phyloP scores from a whole-genome alignment of 2,329 filamentous ascomycete species.

The Elsinoe batatas region DNA sequence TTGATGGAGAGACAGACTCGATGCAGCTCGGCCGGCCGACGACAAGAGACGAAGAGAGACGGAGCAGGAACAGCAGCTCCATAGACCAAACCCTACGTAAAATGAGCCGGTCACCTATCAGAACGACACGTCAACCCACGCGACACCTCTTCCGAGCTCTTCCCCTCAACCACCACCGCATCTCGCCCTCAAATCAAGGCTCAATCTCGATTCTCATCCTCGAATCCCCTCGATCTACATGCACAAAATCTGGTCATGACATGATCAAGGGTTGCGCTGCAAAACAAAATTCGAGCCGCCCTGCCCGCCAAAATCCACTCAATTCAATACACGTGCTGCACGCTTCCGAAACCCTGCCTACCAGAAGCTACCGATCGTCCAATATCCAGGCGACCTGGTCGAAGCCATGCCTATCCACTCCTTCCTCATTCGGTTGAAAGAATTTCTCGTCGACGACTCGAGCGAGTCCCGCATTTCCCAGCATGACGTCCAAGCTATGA shows the following conservation, averaged over 20 bases:
- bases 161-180: background rate
- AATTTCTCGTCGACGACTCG: constrained; percentile 1
- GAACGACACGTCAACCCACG: constrained; percentile 2
- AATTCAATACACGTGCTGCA: constrained; percentile 8
- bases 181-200: background rate
- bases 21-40: background rate
- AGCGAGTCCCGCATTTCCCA: background rate
- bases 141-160: background rate
- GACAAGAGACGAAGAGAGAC: background rate
- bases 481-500: constrained; percentile 9
- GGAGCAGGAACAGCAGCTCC: background rate
- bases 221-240: constrained; percentile 8
- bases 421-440: constrained; percentile 5
- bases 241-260: background rate
- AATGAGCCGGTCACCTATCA: background rate
- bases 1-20: background rate
- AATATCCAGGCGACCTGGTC: constrained; percentile 1
- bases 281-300: constrained; percentile 8
- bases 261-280: background rate
- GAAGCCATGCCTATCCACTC: constrained; percentile 9
- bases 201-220: constrained; percentile 9
- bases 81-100: background rate
- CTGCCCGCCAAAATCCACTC: background rate
- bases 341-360: background rate
- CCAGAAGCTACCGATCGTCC: background rate